Base-by-base conservation (phyloP, 1,284 basidiomycete genomes). In the Papiliotrema terrestris region DNA sequence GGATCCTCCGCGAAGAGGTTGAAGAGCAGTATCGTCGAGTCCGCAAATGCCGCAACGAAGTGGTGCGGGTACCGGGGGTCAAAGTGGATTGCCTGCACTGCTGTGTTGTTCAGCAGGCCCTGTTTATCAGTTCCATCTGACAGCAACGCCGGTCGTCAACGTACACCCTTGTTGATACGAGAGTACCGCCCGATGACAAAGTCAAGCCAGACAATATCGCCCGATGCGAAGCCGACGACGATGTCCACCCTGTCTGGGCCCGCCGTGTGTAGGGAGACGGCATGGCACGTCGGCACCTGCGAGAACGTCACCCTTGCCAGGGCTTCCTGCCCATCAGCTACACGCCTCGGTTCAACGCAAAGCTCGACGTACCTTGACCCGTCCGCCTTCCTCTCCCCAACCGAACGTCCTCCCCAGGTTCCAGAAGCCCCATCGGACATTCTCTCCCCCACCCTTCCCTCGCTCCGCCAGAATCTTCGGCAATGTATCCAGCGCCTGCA, bases 151-250 rank as follows among this genome's bases (percentile, higher is more conserved):
- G 37, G 45, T 54, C 39, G 3, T 22, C 17, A 15, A 74, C 80
- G 67, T 67, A 87, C 89, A 73, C 87, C 86, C 73, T 97, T 97
- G 79, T 98, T 98, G 52, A 97, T 80, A 25, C 94, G 88, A 8
- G 84, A 84, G 69, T 97, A 98, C 43, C 89, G 86, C 15, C 72
- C 73, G 15, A 67, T 39, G 84, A 88, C 47, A 83, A 84, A 67
- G 91, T 86, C 47, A 57, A 96, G 81, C 90, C 93, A 96, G 49
- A 98, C 78, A 23, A 98, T 80, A 75, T 98, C 95, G 15, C 95
- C 95, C 0, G 91, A 88, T 60, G 81, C 83, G 71, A 98, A 98
- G 2, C 95, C 95, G 64, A 98, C 87, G 53, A 98, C 82, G 13
- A 97, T 81, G 70, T 98, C 96, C 39, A 98, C 78, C 44, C 85